Base-by-base conservation (phyloP, 257 asterid genomes). In the Ilex aquifolium region DNA sequence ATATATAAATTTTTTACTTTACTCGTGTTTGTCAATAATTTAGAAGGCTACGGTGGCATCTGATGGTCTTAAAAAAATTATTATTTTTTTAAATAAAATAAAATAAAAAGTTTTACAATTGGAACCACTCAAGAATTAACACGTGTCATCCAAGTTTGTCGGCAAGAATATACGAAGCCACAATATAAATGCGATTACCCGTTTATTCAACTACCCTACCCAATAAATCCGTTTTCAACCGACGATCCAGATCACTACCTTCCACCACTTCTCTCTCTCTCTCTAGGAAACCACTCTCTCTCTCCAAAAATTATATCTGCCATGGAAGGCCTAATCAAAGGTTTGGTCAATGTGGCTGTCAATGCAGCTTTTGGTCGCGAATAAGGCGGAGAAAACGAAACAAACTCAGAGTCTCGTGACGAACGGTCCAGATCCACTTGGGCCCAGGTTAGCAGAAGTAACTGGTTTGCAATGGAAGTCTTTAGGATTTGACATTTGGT, bases 301-400 rank as follows among this genome's bases (percentile, higher is more conserved):
- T 2, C n/a, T 46, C 27, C 0, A 21, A 21, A 56, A 39, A 66
- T 61, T 53, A 56, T 54, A 16, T 17, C 14, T 56, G 31, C 40
- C 62, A 90, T 90, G 97, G 96, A 90, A 0, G 95, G 84, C 46
- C 65, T 90, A 13, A 66, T 85, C 7, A 88, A 87, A 67, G 96
- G 95, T 13, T 68, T 88, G 76, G 29, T 64, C 61, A 57, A 84
- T 63, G 84, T 72, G 27, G 95, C 82, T 40, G 29, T 64, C 61
- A 57, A 84, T 63, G 84, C 71, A 31, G 95, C 82, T 40, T 31
- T 90, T 50, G 95, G 82, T 60, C 79, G 61, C 48, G 57, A 69
- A 9, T 74, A 73, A 55, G 74, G 65, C 11, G 56, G 64, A 39
- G 44, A 48, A 6, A 57, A 68, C 16, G 49, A 49, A 11, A 10